Conservation (phyloP, 495 filamentous ascomycete genomes). For the Aspergillus kassunensis region DNA sequence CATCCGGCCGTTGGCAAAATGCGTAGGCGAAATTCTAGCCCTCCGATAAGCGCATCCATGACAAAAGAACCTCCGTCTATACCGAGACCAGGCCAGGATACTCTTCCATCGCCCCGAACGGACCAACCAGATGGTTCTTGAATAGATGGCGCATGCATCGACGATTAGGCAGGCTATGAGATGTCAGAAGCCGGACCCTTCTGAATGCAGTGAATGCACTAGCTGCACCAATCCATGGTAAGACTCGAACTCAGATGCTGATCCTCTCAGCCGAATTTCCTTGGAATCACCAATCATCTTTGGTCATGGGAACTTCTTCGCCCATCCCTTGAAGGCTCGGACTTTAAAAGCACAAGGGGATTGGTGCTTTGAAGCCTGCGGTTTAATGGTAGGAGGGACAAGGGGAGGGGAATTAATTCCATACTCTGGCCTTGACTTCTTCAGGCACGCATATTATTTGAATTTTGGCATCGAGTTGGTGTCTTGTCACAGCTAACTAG, state of each 20-base stretch:
- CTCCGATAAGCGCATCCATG: constrained; percentile 12
- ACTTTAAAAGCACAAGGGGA: constrained; percentile 9
- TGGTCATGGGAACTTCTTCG: constrained; percentile 5
- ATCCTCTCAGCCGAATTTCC: constrained; percentile 19
- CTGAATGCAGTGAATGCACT: constrained; percentile 1
- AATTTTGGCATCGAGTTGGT: too few species aligned
- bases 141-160: constrained; percentile 9
- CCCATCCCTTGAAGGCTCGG: not conserved
- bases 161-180: constrained; percentile 1
- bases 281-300: constrained; percentile 14
- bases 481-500: too few species aligned
- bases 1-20: constrained; percentile 3
- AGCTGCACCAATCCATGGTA: constrained; percentile 20
- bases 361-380: constrained; percentile 10
- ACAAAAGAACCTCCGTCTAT: constrained; percentile 3
- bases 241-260: constrained; percentile 15
- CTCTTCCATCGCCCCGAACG: constrained; percentile 1
- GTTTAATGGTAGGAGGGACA: not conserved
- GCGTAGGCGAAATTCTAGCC: not conserved
- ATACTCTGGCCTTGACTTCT: too few species aligned
- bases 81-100: constrained; percentile 13
- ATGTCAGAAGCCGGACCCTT: not conserved
- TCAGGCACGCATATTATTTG: too few species aligned
- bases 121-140: constrained; percentile 13
- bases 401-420: too few species aligned